Evolutionary conservation across 2,329 filamentous ascomycete species (phyloP), one percentile per base, ranked within the genome.

Genomic region (Pseudocercospora musae): DNA sequence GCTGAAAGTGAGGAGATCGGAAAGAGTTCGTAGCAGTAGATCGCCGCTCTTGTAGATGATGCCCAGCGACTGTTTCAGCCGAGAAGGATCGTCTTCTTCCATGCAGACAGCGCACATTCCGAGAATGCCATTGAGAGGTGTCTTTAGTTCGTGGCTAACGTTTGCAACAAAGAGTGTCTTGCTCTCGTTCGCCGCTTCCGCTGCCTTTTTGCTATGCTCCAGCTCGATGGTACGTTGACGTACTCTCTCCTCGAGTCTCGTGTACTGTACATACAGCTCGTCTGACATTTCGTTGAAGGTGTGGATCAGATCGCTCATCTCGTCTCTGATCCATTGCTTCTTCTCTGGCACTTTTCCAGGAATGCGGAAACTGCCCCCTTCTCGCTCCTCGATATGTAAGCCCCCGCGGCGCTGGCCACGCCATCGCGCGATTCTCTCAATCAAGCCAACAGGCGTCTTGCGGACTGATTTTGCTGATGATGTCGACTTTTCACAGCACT

Each of bases 221-320:
- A 97, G 81, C 76, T 97, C 90, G 33, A 85, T 85, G 0, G 93
- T 97, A 60, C 93, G 84, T 73, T 94, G 88, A 2, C 86, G 86
- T 0, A 97, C 93, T 70, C 94, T 89, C 59, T 94, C 88, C 74
- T 97, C 93, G 0, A 97, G 81, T 8, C 86, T 87, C 25, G 87
- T 87, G 72, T 96, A 97, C 71, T 96, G 92, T 76, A 91, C 89
- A 70, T 90, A 84, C 48, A 97, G 79, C 77, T 96, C 92, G 65
- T 96, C 91, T 0, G 89, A 91, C 93, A 96, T 97, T 70, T 92
- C 90, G 72, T 96, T 97, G 79, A 96, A 97, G 0, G 90, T 95
- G 37, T 80, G 81, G 0, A 90, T 95, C 13, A 96, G 82, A 73
- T 96, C 92, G 0, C 91, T 95, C 31, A 88, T 77, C 72, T 97